Conservation (phyloP, 2,329 filamentous ascomycete species). For the Akanthomyces muscarius region DNA sequence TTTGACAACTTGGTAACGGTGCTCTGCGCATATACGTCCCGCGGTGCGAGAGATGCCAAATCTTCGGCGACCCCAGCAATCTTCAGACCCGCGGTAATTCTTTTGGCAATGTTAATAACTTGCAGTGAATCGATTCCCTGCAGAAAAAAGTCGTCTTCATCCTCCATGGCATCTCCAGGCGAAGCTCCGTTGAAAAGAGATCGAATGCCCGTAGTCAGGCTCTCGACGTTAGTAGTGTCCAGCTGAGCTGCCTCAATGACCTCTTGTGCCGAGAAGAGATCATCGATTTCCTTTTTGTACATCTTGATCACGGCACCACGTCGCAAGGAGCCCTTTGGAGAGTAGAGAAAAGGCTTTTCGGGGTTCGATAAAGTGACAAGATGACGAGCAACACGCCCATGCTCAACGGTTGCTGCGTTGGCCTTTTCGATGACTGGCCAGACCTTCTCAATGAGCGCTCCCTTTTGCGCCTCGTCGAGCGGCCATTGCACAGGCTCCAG, state of each 20-base stretch:
- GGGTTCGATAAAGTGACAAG: slow-evolving; percentile 37
- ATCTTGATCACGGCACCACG: slow-evolving; percentile 35
- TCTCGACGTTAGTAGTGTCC: slow-evolving; percentile 23
- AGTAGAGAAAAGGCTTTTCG: slow-evolving; percentile 39
- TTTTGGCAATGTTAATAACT: slow-evolving; percentile 27
- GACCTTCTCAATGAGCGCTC: slow-evolving; percentile 37
- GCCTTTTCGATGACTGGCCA: slow-evolving; percentile 42
- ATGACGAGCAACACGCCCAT: slow-evolving; percentile 41
- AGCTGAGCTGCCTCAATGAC: slow-evolving; percentile 19
- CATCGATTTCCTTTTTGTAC: slow-evolving; percentile 42
- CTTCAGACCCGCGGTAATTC: slow-evolving; percentile 22
- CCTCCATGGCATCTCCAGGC: slow-evolving; percentile 18
- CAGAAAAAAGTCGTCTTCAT: slow-evolving; percentile 35
- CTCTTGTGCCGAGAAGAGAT: slow-evolving; percentile 33
- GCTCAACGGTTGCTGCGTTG: slow-evolving; percentile 41
- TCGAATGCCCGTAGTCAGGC: slow-evolving; percentile 25
- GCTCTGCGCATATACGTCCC: slow-evolving; percentile 29
- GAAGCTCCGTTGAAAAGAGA: slow-evolving; percentile 22
- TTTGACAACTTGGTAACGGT: slow-evolving; percentile 26
- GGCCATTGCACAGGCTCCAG: slow-evolving; percentile 40
- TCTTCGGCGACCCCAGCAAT: slow-evolving; percentile 19
- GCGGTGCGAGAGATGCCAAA: slow-evolving; percentile 21
- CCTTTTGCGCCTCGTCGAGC: slow-evolving; percentile 20
- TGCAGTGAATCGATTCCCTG: slow-evolving; percentile 39
- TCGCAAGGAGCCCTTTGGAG: slow-evolving; percentile 45